Percentiles rank a stretch among this genome's conserved stretches.
phyloP scores from a whole-genome alignment of 805 yeast genomes.

The Starmera caribaea region DNA sequence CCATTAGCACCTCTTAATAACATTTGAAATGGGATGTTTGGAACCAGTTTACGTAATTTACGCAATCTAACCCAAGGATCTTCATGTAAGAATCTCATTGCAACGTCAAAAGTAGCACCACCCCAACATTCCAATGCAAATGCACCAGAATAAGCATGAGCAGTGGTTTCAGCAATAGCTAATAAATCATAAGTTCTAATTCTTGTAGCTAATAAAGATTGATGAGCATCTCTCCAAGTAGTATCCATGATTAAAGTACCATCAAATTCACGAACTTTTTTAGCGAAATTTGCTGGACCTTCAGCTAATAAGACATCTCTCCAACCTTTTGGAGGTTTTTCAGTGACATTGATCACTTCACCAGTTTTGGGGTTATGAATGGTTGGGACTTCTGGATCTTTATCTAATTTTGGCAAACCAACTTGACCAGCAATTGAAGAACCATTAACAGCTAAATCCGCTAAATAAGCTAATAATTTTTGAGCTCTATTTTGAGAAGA shows the following conservation, averaged over 20 bases:
- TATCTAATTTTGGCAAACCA: conserved; percentile 76
- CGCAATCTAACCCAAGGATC: conserved; percentile 98
- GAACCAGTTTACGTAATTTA: conserved; percentile 79
- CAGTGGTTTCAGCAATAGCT: conserved; percentile 89
- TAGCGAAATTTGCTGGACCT: conserved; percentile 88
- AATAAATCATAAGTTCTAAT: conserved; percentile 89
- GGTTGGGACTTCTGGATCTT: conserved; percentile 69
- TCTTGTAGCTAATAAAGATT: conserved; percentile 93
- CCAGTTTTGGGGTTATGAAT: conserved; percentile 52
- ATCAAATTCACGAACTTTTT: conserved; percentile 70
- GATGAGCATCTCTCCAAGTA: conserved; percentile 99
- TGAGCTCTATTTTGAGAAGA: conserved; percentile 95
- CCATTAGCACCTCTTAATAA: conserved; percentile 98
- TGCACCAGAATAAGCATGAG: conserved; percentile 81
- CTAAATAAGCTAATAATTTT: conserved; percentile 82
- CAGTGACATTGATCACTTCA: conserved; percentile 45
- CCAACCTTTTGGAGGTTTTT: conserved; percentile 71
- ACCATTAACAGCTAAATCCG: conserved; percentile 92
- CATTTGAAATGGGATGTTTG: conserved; percentile 99
- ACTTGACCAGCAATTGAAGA: conserved; percentile 92
- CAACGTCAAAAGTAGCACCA: conserved; percentile 98
- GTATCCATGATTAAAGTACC: conserved; percentile 97
- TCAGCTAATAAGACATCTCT: conserved; percentile 74
- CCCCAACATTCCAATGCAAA: conserved; percentile 99
- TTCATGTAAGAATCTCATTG: conserved; percentile 97